Conservation (phyloP, 2,329 filamentous ascomycete species). For the Paramyrothecium roridum region DNA sequence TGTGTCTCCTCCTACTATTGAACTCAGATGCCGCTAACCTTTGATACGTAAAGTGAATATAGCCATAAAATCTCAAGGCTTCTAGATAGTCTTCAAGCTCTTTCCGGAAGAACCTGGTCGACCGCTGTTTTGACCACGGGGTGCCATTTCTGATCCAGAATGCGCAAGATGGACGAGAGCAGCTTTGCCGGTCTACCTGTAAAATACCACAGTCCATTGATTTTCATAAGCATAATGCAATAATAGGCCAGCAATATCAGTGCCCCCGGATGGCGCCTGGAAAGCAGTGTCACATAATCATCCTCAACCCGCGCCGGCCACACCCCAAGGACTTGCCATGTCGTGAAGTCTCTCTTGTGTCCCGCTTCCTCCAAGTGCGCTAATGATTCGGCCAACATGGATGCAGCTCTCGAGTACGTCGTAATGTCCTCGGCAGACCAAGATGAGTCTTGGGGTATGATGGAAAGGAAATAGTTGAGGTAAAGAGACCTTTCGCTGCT, state of each 20-base stretch:
- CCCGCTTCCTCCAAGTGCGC: not conserved
- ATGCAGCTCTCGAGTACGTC: not conserved
- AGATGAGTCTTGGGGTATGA: not conserved
- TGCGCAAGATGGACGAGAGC: not conserved
- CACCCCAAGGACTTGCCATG: conserved; percentile 2
- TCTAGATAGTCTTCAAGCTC: not conserved
- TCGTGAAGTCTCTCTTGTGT: not conserved
- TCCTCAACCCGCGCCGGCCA: conserved; percentile 5
- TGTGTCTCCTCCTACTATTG: no score
- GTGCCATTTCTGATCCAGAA: not conserved
- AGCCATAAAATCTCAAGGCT: no score
- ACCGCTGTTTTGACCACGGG: not conserved
- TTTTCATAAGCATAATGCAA: conserved; percentile 6
- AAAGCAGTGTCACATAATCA: conserved; percentile 5
- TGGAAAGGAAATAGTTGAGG: not conserved
- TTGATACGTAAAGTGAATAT: no score
- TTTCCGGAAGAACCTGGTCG: not conserved
- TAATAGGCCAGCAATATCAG: conserved; percentile 6
- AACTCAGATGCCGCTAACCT: no score
- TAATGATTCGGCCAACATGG: conserved; percentile 3
- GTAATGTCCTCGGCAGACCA: not conserved
- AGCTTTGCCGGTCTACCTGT: not conserved
- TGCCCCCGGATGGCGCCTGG: conserved; percentile 2
- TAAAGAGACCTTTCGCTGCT: not conserved
- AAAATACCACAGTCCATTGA: conserved; percentile 6